Evolutionary conservation across 176 grass and related monocot genomes (phyloP).

Genomic region (Tuctoria greenei): DNA sequence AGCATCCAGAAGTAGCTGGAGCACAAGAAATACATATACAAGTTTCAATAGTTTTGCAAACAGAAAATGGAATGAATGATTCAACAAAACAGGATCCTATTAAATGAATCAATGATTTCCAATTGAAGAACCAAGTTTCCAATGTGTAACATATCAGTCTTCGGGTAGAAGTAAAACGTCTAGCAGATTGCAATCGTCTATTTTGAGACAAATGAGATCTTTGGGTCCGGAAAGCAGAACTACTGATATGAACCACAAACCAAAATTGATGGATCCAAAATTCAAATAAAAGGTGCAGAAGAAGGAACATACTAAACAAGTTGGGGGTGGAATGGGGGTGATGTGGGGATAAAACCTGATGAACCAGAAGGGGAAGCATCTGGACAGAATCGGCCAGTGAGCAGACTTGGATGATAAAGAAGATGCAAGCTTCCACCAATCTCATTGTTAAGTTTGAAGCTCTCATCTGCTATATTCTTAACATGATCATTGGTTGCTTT

Average conservation of each 20-base stretch:
- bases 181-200: slow-evolving; percentile 3
- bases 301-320: background rate
- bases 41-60: background rate
- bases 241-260: background rate
- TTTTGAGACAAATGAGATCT: background rate
- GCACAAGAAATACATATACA: background rate
- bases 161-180: slow-evolving; percentile 6
- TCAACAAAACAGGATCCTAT: slow-evolving; percentile 10
- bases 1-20: background rate
- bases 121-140: background rate
- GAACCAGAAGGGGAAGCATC: slow-evolving; percentile 96
- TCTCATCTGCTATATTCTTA: slow-evolving; percentile 68
- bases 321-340: background rate
- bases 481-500: slow-evolving; percentile 61
- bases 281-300: slow-evolving; percentile 19
- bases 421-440: slow-evolving; percentile 75
- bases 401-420: slow-evolving; percentile 88
- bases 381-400: slow-evolving; percentile 82
- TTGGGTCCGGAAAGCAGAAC: slow-evolving; percentile 7
- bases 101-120: background rate
- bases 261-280: slow-evolving; percentile 18
- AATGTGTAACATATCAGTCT: background rate
- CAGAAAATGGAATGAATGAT: slow-evolving; percentile 11
- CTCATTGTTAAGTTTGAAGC: slow-evolving; percentile 62
- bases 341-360: slow-evolving; percentile 53